These are phyloP conservation scores for Eutrema heterophyllum DNA, from an alignment of 345 rosid genomes.

Conservation along the genomic window DNA sequence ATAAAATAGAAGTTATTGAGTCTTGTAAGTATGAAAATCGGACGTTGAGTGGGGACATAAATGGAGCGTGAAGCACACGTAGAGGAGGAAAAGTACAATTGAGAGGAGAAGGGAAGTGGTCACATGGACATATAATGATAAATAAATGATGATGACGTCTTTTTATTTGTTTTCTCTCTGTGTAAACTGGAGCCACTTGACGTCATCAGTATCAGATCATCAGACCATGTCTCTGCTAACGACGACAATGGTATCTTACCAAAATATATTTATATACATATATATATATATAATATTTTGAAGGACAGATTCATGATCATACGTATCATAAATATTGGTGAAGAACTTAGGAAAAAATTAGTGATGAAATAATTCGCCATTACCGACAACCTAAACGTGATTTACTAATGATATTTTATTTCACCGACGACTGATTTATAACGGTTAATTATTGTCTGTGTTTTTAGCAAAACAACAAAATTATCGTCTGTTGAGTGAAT, in stretches of 20 bases:
- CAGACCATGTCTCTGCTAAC: constrained; percentile 25
- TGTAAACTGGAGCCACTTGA: constrained; percentile 25
- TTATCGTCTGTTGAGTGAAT: neutral
- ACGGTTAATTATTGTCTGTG: too few relatives aligned
- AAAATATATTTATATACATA: neutral
- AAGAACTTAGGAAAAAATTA: neutral
- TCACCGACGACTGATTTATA: neutral
- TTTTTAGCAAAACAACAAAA: too few relatives aligned
- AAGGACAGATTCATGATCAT: neutral
- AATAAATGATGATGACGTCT: constrained; percentile 28
- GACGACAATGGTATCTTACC: constrained; percentile 26
- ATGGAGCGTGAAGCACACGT: constrained; percentile 16
- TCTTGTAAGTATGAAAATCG: neutral
- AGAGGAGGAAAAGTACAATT: neutral
- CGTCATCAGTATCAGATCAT: constrained; percentile 27
- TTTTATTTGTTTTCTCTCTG: neutral
- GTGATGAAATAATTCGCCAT: neutral
- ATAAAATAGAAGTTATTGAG: too few relatives aligned
- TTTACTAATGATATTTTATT: neutral
- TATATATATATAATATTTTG: neutral
- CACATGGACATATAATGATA: constrained; percentile 11
- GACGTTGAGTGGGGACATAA: neutral
- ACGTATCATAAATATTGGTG: neutral
- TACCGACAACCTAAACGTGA: neutral
- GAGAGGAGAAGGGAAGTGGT: constrained; percentile 11